These are phyloP conservation scores for Penicillium griseofulvum DNA, from an alignment of 2,329 filamentous ascomycete genomes.

Conservation along the genomic window DNA sequence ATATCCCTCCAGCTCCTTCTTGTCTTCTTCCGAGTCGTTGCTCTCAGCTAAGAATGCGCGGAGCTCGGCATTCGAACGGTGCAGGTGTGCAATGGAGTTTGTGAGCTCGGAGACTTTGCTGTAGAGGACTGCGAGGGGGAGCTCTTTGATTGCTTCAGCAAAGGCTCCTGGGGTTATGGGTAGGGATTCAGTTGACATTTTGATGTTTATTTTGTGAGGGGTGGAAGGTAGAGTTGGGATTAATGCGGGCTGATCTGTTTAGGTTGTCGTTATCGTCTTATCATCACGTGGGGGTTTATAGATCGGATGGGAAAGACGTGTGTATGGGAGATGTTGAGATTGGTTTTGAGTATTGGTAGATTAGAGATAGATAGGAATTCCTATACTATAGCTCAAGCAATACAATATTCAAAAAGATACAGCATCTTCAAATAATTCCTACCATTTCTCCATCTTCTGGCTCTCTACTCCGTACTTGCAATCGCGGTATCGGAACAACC, in stretches of 20 bases:
- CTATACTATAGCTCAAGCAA: neutral
- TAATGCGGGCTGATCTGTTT: neutral
- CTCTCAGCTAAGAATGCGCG: conserved; percentile 49
- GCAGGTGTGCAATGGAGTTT: conserved; percentile 60
- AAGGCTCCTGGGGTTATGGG: conserved; percentile 54
- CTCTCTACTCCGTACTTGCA: neutral
- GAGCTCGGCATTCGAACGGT: conserved; percentile 57
- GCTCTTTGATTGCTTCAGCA: conserved; percentile 55
- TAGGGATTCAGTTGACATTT: conserved; percentile 50
- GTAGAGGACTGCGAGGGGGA: conserved; percentile 59
- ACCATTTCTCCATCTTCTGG: neutral
- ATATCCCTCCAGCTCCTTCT: conserved; percentile 34
- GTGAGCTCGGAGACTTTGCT: conserved; percentile 60
- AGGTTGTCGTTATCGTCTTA: conserved; percentile 17
- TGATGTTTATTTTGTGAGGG: neutral
- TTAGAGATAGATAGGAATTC: neutral
- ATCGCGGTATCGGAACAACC: conserved; percentile 6
- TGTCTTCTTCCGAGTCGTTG: conserved; percentile 52
- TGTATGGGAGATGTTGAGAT: neutral
- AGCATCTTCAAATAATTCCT: too few relatives aligned
- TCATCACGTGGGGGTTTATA: conserved; percentile 17
- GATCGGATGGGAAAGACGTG: neutral
- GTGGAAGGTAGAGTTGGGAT: neutral
- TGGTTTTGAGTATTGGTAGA: neutral
- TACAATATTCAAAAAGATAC: neutral